Base-by-base conservation (phyloP, 2,329 filamentous ascomycete species). In the Westerdykella sp. region DNA sequence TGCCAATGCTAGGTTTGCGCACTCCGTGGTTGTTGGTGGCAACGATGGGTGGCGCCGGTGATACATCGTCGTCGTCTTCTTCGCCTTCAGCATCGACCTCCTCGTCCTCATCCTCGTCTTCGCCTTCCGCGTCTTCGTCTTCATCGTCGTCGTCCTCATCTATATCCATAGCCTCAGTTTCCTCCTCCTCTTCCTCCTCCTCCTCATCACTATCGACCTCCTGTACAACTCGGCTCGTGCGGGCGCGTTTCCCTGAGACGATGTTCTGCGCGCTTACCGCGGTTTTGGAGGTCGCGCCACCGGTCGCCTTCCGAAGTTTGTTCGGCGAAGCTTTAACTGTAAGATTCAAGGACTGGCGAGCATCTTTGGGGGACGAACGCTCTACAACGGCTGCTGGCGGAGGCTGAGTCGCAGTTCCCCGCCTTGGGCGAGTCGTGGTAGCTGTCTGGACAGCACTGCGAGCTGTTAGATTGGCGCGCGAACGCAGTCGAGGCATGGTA, bases 251-350 rank as follows among this genome's bases (percentile, higher is more conserved):
- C 42, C 66, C 66, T 6, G 51, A 51, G 38, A 69, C 58, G 37
- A 67, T 65, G 51, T 66, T 65, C 37, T 57, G 56, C 32, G 56
- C 54, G 45, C 55, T 68, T 39, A 66, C 62, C 31, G 55, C 49
- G 13, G 57, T 53, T 48, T 54, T 61, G 30, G 56, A 47, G 10
- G 43, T 47, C 7, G 53, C 54, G 22, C 63, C 66, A 32, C 66
- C 66, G 1, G 69, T 74, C 31, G 71, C 73, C 44, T 74, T 68
- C 42, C 71, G 64, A 18, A 75, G 65, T 59, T 72, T 74, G 60
- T 64, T 71, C 14, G 73, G 72, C 2, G 70, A 69, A 12, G 72
- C 71, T 48, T 74, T 74, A 50, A 75, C 72, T 32, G 71, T 75
- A 45, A 75, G 66, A 43, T 69, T 66, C 43, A 75, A 69, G 40